Percentiles rank a stretch among this genome's conserved stretches.
Conservation (phyloP, 306 rosid genomes). For the Cucumis cinereus region DNA sequence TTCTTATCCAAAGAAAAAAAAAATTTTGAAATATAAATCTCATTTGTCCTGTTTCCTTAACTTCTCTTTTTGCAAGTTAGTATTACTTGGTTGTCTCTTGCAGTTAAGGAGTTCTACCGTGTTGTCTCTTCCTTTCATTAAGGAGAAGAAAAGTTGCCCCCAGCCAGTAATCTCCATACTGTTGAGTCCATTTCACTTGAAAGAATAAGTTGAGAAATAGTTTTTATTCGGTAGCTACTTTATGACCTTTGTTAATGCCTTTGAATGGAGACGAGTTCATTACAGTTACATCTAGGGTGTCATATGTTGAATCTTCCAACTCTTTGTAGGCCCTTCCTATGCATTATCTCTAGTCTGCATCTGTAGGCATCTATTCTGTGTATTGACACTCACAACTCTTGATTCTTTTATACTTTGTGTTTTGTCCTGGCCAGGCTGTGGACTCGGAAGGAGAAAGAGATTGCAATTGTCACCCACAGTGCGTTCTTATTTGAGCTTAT, state of each 20-base stretch:
- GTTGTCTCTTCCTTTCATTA: background rate
- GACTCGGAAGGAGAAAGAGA: constrained; percentile 86
- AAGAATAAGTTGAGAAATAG: background rate
- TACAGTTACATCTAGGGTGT: background rate
- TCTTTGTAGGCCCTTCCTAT: no score
- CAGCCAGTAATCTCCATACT: background rate
- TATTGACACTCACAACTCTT: background rate
- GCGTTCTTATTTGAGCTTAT: constrained; percentile 59
- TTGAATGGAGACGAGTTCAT: background rate
- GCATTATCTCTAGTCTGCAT: background rate
- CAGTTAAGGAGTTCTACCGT: background rate
- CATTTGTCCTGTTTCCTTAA: background rate
- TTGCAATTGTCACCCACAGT: constrained; percentile 72
- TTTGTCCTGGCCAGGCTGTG: constrained; percentile 51
- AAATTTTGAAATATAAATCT: background rate
- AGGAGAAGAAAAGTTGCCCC: background rate
- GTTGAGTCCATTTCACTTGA: background rate
- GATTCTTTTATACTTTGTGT: background rate
- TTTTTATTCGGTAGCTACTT: background rate
- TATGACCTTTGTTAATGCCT: background rate
- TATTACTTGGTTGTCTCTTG: background rate
- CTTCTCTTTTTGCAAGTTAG: background rate
- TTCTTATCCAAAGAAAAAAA: no score
- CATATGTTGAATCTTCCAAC: background rate
- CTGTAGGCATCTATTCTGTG: background rate